Evolutionary conservation across 2,329 filamentous ascomycete genomes (phyloP), one percentile per base, ranked within the genome.

Genomic region (Sclerotinia trifoliorum): DNA sequence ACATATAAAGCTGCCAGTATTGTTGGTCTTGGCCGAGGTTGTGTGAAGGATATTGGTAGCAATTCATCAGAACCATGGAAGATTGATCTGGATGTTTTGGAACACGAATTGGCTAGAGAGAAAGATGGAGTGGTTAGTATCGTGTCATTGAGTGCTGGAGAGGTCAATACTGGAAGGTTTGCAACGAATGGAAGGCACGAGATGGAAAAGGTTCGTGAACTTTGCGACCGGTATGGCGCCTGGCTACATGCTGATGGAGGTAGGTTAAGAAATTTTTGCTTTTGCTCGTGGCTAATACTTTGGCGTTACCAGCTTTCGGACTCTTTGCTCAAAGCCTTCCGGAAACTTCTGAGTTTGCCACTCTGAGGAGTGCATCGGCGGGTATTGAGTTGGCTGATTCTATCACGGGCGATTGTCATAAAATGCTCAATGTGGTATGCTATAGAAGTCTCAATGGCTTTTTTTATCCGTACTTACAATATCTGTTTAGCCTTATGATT

Each of bases 181-280:
- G 90, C 92, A 39, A 91, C 83, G 44, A 79, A 80, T 1, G 85
- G 81, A 1, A 72, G 78, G 3, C 75, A 69, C 2, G 68, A 71
- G 13, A 73, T 89, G 81, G 77, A 79, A 66, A 81, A 82, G 67
- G 79, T 97, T 49, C 85, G 94, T 69, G 79, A 81, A 5, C 77
- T 97, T 51, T 93, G 91, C 55, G 89, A 95, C 73, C 81, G 83
- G 71, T 88, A 94, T 72, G 84, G 85, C 1, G 89, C 92, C 0
- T 97, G 94, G 94, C 83, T 97, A 51, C 94, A 98, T 78, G 88
- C 94, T 10, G 94, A 97, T 75, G 94, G 90, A 56, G 87, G 86
- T 87, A 75, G 68, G 82, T 51, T 26, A 19, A 39, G 5, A 17
- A 24, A 35, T 32, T 2, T 0, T 26, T 29, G 2, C 35, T 1